Base-by-base conservation (phyloP, 352 stramenopile genomes). In the Globisporangium uncinulatum region DNA sequence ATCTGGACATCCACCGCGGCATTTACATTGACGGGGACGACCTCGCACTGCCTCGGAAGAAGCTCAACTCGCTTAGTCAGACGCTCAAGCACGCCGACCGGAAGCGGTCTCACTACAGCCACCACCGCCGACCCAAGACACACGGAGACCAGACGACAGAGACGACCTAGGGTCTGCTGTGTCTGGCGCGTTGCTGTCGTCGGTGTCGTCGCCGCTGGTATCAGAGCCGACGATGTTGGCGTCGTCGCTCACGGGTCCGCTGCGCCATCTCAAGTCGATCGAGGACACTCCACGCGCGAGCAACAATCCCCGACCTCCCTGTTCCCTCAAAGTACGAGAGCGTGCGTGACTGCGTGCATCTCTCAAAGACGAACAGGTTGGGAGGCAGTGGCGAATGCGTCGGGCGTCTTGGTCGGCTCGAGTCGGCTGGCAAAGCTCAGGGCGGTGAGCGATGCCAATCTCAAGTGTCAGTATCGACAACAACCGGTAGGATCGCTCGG, bases 71-170 rank as follows among this genome's bases (percentile, higher is more conserved):
- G 51, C 54, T 79, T 17, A 69, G 66, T 34, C 63, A 69, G 20
- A 57, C 72, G 34, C 66, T 72, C 37, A 79, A 79, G 64, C 59
- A 79, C 34, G 71, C 65, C 29, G 72, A 82, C 52, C 67, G 70
- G 39, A 82, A 82, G 49, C 63, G 59, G 34, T 63, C 62, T 47
- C 72, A 66, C 41, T 60, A 61, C 32, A 72, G 62, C 63, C 71
- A 65, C 31, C 59, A 65, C 24, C 53, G 47, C 39, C 59, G 59
- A 37, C 37, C 53, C 15, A 65, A 65, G 53, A 56, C 59, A n/a
- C 59, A 59, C 52, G 51, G 51, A 20, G 57, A 59, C 34, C 57
- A 58, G 57, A 59, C 51, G n/a, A 59, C 57, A 0, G 57, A 63
- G 44, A 54, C 43, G 1, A 54, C 21, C 29, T 54, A 54, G 49